phyloP scores from a whole-genome alignment of 495 filamentous ascomycete genomes.

The Immersiella caudata region DNA sequence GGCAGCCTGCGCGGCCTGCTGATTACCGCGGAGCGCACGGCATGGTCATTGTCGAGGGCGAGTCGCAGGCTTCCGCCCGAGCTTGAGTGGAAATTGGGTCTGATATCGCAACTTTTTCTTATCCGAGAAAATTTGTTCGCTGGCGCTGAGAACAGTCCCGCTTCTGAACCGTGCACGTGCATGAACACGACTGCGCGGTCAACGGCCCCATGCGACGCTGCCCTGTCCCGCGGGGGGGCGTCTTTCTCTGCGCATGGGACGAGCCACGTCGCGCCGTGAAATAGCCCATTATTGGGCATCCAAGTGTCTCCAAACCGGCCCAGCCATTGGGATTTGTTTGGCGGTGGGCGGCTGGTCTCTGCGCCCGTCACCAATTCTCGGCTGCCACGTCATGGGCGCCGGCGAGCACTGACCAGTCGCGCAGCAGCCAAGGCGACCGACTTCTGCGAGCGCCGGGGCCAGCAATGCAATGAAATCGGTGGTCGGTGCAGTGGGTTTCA shows the following conservation, averaged over 20 bases:
- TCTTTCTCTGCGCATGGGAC: not conserved
- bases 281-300: slow-evolving; percentile 1
- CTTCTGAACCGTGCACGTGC: slow-evolving; percentile 13
- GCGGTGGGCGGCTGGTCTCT: not conserved
- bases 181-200: slow-evolving; percentile 10
- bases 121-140: not conserved
- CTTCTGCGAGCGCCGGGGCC: not conserved
- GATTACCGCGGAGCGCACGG: slow-evolving; percentile 71
- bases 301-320: not conserved
- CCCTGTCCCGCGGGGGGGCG: not conserved
- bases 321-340: slow-evolving; percentile 10
- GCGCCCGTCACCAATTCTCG: slow-evolving; percentile 13
- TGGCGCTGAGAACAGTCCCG: not conserved
- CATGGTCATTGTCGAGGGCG: slow-evolving; percentile 41
- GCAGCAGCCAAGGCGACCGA: not conserved
- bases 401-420: slow-evolving; percentile 3
- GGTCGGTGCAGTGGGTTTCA: not conserved
- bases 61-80: slow-evolving; percentile 4
- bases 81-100: not conserved
- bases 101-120: too few relatives aligned
- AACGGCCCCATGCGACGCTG: not conserved
- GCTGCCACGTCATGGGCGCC: slow-evolving; percentile 12
- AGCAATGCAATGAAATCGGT: not conserved
- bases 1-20: slow-evolving; percentile 60
- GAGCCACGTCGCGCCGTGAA: not conserved